Base-by-base conservation (phyloP, 2,329 filamentous ascomycete species). In the Neoascochyta sp. region DNA sequence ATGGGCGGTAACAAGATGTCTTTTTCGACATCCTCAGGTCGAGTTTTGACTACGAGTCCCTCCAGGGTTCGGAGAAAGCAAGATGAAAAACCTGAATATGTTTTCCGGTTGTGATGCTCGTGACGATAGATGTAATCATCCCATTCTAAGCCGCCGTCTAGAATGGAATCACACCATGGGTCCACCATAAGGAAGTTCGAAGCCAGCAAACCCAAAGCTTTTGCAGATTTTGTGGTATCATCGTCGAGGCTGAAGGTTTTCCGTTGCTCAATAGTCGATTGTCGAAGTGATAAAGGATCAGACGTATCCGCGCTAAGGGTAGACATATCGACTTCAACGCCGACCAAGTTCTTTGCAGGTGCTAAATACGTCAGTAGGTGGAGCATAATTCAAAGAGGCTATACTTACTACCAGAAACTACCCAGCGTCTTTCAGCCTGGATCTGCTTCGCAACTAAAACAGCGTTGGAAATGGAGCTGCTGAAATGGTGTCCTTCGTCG, bases 401-500 rank as follows among this genome's bases (percentile, higher is more conserved):
- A 6, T 11, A 45, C 44, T 45, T 29, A 47, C 44, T 96, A 33
- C 90, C 90, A 1, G 86, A 93, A 1, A 95, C 83, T 4, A 94
- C 78, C 90, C 90, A 95, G 7, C 84, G 78, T 11, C 86, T 76
- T 25, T 87, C 81, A 10, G 87, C 67, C 20, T 54, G 61, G 4
- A 73, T 57, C 14, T 81, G 67, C 28, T 70, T 73, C 4, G 78
- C 65, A 7, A 80, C 67, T 10, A 71, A 57, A 4, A 75, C 68
- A 17, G 77, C 74, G 24, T 69, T 74, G 1, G 78, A 86, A 3
- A 64, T 73, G 1, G 75, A 76, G 20, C 84, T 82, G 0, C 86
- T 86, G 36, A 95, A 80, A 36, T 76, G 83, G 57, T 95, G 88
- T 0, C 90, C 90, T 69, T 95, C 90, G 43, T 96, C 90, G 11